Base-by-base conservation (phyloP, 768 basidiomycete species). In the Lactifluus subvellereus region DNA sequence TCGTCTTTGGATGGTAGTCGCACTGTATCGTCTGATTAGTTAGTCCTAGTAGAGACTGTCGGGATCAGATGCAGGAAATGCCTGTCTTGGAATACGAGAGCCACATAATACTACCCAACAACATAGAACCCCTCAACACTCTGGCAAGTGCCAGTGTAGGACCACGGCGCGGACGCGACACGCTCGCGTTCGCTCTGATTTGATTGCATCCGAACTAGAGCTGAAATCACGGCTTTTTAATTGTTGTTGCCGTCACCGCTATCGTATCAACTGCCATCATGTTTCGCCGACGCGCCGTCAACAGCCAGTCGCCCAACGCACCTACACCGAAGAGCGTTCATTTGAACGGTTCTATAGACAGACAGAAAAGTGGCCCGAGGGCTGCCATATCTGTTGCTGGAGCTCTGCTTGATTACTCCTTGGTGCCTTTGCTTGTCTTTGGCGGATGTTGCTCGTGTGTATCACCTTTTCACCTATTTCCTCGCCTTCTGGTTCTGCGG, bases 361-460 rank as follows among this genome's bases (percentile, higher is more conserved):
- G 22, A 43, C 27, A 20, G 18, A 35, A 27, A 40, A 32, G 18
- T 22, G 22, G 32, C 10, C 5, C 20, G 9, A 10, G 8, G 30
- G 63, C 22, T 20, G 30, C 54, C 4, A 13, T 11, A 16, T 57
- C 57, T 2, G 61, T 73, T 7, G 69, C 71, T 11, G 58, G 66
- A n/a, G 72, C 71, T 11, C 56, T 75, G 38, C n/a, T 75, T 0
- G 74, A 76, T 68, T 79, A 76, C 69, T 67, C 73, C 1, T 61
- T 77, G 56, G 78, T 83, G 22, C 70, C 89, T 22, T 77, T 79
- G 1, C 78, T 89, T 67, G 84, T 93, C 5, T 81, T 92, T 67
- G 91, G 91, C 27, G 91, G 91, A 20, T 94, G 91, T 69, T 94
- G 91, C 80, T 78, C 85, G 87, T 88, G 73, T 58, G 85, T 80